phyloP scores from a whole-genome alignment of 2,329 filamentous ascomycete genomes.

The Tolypocladium cylindrosporum region DNA sequence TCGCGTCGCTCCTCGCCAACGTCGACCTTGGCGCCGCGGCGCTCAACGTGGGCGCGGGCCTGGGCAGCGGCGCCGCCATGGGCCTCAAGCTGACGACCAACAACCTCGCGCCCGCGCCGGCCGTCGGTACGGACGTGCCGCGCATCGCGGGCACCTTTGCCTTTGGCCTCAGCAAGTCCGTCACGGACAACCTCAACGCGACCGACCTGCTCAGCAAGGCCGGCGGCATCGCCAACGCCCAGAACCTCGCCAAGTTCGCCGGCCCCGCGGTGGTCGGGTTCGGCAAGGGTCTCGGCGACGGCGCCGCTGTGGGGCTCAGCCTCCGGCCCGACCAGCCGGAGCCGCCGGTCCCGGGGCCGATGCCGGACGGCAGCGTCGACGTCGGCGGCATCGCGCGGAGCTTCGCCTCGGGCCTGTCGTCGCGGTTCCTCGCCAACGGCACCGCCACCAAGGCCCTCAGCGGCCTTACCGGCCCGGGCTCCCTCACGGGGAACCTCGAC shows the following conservation, averaged over 20 bases:
- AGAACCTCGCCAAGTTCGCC: conserved; percentile 6
- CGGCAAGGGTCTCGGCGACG: conserved; percentile 10
- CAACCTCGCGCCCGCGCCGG: not conserved
- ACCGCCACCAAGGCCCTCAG: conserved; percentile 15
- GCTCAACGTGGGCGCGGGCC: conserved; percentile 1
- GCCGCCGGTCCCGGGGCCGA: conserved; percentile 2
- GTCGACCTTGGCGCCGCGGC: not conserved
- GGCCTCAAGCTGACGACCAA: not conserved
- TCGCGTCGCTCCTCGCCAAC: not conserved
- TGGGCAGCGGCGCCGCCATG: conserved; percentile 5
- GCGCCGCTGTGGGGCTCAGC: conserved; percentile 14
- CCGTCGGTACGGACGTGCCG: not conserved
- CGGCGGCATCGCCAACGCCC: conserved; percentile 4
- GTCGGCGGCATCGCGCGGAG: conserved; percentile 12
- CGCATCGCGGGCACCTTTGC: conserved; percentile 14
- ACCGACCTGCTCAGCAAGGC: not conserved
- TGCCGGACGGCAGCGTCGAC: conserved; percentile 1
- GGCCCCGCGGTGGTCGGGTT: conserved; percentile 14
- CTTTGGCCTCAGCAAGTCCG: conserved; percentile 15
- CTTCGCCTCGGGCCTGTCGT: conserved; percentile 17
- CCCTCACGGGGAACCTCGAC: not conserved
- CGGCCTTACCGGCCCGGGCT: not conserved
- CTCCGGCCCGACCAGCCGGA: conserved; percentile 14
- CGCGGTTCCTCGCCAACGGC: conserved; percentile 21
- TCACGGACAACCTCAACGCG: conserved; percentile 14